Evolutionary conservation across 1,139 yeast genomes (phyloP).

Genomic region (Kurtzmaniella natalensis): DNA sequence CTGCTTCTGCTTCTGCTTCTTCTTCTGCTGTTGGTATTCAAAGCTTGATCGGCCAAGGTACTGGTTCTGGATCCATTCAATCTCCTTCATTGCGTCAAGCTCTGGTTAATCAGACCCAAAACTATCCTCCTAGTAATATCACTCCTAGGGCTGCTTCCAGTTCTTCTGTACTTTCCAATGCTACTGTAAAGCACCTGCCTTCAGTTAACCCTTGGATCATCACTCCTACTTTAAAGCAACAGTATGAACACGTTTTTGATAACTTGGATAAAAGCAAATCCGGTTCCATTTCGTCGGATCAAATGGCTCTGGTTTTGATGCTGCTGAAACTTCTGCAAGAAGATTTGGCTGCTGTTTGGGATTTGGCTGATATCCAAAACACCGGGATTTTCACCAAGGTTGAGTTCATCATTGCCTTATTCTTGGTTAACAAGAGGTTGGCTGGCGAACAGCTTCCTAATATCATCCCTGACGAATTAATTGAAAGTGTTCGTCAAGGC

Average conservation of each 20-base stretch:
- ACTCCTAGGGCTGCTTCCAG: constrained; percentile 13
- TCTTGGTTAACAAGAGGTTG: constrained; percentile 77
- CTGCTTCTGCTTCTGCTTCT: too few species aligned
- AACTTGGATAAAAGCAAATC: constrained; percentile 61
- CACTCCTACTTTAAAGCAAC: constrained; percentile 64
- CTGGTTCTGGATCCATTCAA: constrained; percentile 4
- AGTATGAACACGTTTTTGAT: constrained; percentile 75
- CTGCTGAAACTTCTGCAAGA: constrained; percentile 85
- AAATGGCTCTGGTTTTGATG: constrained; percentile 85
- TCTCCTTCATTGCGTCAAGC: constrained; percentile 7
- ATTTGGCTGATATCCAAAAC: constrained; percentile 84
- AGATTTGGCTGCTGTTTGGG: constrained; percentile 89
- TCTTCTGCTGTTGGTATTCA: too few species aligned
- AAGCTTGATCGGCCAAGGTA: too few species aligned
- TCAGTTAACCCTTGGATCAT: constrained; percentile 49
- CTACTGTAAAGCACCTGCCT: constrained; percentile 31
- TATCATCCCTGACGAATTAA: constrained; percentile 52
- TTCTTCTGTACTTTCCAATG: constrained; percentile 47
- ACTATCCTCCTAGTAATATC: constrained; percentile 11
- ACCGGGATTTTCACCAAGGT: constrained; percentile 75
- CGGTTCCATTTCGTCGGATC: constrained; percentile 69
- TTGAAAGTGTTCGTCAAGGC: constrained; percentile 18
- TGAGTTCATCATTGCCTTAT: constrained; percentile 93
- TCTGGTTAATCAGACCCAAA: constrained; percentile 3
- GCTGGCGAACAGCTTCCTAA: constrained; percentile 77